Base-by-base conservation (phyloP, 116 monocot genomes). In the Posidonia oceanica region DNA sequence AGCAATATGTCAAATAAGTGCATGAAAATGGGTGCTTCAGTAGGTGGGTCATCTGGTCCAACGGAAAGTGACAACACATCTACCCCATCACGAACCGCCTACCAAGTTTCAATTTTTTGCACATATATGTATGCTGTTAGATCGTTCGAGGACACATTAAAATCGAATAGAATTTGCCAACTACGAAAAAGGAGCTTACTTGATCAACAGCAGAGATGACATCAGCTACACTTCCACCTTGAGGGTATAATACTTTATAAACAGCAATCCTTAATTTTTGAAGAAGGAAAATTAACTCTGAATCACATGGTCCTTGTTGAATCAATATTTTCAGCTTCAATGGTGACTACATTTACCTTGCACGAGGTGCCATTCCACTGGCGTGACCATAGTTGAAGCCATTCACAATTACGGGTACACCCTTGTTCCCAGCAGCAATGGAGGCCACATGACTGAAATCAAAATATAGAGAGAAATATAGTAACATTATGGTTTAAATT, bases 281-380 rank as follows among this genome's bases (percentile, higher is more conserved):
- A 29, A 8, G 42, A 8, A 3, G 42, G 42, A 42, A 42, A 42
- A 42, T 42, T 42, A 42, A 42, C 42, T 42, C 4, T 8, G 42
- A 8, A 42, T 42, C 42, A 42, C 42, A 42, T 5, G 29, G 0
- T 29, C 29, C 29, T 29, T 29, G 29, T 29, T 29, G 29, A 29
- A 29, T 29, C 29, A 29, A 29, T 29, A 0, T 29, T 29, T 29
- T 29, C 29, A 29, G 29, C 29, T 29, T 20, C 21, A 59, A 71
- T 44, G 36, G n/a, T 23, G 40, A 58, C 7, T 10, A 16, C 4
- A 22, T 3, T 71, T 79, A 41, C 94, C 83, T 79, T 65, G 94
- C 90, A 42, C 80, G 60, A 63, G 94, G 94, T 52, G 94, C 94
- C 94, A 94, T 94, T 70, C 94, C 94, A 40, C 90, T 94, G 22